phyloP scores from a whole-genome alignment of 202 grass and related monocot species.

The Schoenoplectus tabernaemontani region DNA sequence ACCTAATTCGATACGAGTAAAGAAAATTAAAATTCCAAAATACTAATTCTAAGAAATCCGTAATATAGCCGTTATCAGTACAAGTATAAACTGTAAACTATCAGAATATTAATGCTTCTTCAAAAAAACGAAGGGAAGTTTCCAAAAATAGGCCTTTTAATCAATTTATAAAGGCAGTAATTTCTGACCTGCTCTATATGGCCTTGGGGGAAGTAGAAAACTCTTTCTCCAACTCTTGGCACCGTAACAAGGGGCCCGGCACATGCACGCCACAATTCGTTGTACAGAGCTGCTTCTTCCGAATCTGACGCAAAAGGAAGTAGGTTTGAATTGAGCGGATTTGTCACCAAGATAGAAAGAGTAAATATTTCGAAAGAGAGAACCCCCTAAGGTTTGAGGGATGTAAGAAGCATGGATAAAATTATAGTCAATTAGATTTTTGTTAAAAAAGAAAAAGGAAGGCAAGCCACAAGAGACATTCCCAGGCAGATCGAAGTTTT shows the following conservation, averaged over 20 bases:
- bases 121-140: neutral
- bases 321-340: neutral
- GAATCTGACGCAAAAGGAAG: constrained; percentile 22
- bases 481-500: neutral
- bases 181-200: constrained; percentile 81
- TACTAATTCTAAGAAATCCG: neutral
- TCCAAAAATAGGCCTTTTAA: neutral
- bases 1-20: constrained; percentile 44
- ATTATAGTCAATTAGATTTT: neutral
- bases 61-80: neutral
- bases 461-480: neutral
- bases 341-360: neutral
- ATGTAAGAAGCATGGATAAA: neutral
- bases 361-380: neutral
- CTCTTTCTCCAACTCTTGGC: constrained; percentile 55
- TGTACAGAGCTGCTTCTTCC: constrained; percentile 50
- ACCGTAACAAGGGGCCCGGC: constrained; percentile 90
- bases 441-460: neutral
- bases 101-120: neutral
- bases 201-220: constrained; percentile 94
- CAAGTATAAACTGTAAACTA: neutral
- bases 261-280: constrained; percentile 84
- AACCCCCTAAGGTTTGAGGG: neutral
- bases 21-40: constrained; percentile 24
- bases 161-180: constrained; percentile 6